These are phyloP conservation scores for Xylaria polymorpha DNA, from an alignment of 2,329 filamentous ascomycete species.

Conservation along the genomic window DNA sequence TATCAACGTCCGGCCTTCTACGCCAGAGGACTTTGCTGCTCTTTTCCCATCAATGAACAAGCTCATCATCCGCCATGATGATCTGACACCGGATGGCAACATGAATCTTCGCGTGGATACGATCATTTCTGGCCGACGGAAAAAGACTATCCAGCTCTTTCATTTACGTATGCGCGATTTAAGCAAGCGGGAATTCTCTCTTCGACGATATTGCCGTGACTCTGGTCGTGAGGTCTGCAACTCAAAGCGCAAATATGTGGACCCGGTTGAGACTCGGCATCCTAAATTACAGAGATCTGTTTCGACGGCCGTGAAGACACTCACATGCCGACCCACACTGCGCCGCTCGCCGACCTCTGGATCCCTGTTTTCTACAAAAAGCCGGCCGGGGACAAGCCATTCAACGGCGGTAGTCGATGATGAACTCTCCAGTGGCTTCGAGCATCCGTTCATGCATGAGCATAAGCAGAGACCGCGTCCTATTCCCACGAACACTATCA, in stretches of 20 bases:
- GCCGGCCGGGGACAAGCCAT: constrained; percentile 53
- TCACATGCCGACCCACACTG: constrained; percentile 54
- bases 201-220: constrained; percentile 90
- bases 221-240: constrained; percentile 94
- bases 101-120: constrained; percentile 96
- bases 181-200: constrained; percentile 85
- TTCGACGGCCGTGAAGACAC: constrained; percentile 61
- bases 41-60: constrained; percentile 88
- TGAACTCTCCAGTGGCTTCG: constrained; percentile 47
- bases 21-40: constrained; percentile 81
- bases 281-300: constrained; percentile 61
- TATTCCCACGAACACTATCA: constrained; percentile 79
- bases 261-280: constrained; percentile 56
- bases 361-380: constrained; percentile 48
- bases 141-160: constrained; percentile 81
- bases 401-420: constrained; percentile 49
- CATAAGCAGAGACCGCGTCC: constrained; percentile 52
- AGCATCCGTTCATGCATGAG: constrained; percentile 49
- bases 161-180: constrained; percentile 96
- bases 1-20: constrained; percentile 77
- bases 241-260: constrained; percentile 76
- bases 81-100: constrained; percentile 89
- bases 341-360: constrained; percentile 53
- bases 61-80: constrained; percentile 87
- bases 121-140: constrained; percentile 72